Conservation (phyloP, 192 early-diverging fungal genomes). For the Chytriomyces sp. region DNA sequence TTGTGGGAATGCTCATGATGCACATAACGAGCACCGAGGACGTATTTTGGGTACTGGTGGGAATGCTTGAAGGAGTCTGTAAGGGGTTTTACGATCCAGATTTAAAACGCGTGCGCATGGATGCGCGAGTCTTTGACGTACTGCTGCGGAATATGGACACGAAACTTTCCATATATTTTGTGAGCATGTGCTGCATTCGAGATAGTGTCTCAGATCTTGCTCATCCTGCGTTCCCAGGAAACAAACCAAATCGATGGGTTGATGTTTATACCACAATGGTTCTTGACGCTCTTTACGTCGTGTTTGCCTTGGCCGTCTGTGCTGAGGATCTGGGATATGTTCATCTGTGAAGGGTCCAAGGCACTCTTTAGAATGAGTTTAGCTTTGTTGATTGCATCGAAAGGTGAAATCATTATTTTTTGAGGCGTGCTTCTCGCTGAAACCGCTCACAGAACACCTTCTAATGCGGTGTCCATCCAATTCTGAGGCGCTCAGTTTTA, state of each 20-base stretch:
- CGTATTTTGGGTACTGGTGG: constrained; percentile 85
- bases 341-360: constrained; percentile 80
- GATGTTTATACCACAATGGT: constrained; percentile 95
- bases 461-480: constrained; percentile 75
- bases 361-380: constrained; percentile 81
- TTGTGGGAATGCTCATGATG: constrained; percentile 92
- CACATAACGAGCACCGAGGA: constrained; percentile 77
- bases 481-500: constrained; percentile 71
- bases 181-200: constrained; percentile 18
- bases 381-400: constrained; percentile 62
- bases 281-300: constrained; percentile 87
- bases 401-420: constrained; percentile 39
- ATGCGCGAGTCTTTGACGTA: constrained; percentile 81
- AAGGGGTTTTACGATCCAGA: constrained; percentile 78
- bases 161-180: constrained; percentile 70
- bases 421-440: background rate
- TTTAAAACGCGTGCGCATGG: constrained; percentile 73
- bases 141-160: constrained; percentile 70
- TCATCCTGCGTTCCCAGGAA: constrained; percentile 39
- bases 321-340: constrained; percentile 91
- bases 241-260: constrained; percentile 77
- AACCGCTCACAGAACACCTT: constrained; percentile 52
- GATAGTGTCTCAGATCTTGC: background rate
- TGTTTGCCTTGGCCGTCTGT: constrained; percentile 85
- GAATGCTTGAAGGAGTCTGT: constrained; percentile 72